phyloP scores from a whole-genome alignment of 352 stramenopile species.

The Phytophthora pluvialis region DNA sequence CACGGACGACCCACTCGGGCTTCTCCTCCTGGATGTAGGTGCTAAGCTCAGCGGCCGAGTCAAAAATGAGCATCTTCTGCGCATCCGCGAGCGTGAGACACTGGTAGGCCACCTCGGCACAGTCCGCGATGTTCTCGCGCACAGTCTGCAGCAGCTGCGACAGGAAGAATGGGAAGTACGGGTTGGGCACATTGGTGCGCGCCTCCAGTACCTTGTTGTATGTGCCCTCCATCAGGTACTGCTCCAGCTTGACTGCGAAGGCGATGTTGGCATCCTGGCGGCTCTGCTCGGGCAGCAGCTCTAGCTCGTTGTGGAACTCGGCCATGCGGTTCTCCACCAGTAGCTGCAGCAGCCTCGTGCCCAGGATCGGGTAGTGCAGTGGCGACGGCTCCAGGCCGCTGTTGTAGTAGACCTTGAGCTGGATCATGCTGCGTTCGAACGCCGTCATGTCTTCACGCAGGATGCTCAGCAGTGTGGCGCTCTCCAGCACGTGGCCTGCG shows the following conservation, averaged over 20 bases:
- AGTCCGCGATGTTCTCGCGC: conserved; percentile 96
- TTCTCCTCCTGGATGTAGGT: conserved; percentile 90
- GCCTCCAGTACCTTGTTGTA: conserved; percentile 94
- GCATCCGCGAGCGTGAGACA: conserved; percentile 88
- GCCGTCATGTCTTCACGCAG: conserved; percentile 82
- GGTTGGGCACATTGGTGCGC: conserved; percentile 89
- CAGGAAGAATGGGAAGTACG: conserved; percentile 95
- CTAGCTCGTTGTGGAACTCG: conserved; percentile 94
- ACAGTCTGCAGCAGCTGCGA: conserved; percentile 94
- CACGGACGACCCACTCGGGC: conserved; percentile 92
- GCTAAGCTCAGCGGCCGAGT: conserved; percentile 76
- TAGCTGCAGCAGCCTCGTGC: conserved; percentile 89
- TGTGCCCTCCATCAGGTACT: conserved; percentile 93
- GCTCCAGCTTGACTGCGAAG: conserved; percentile 91
- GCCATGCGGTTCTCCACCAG: conserved; percentile 93
- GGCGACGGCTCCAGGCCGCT: conserved; percentile 56
- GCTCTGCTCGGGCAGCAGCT: conserved; percentile 86
- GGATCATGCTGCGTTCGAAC: conserved; percentile 90
- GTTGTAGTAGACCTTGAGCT: conserved; percentile 91
- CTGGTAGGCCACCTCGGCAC: conserved; percentile 94
- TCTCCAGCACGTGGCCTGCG: conserved; percentile 87
- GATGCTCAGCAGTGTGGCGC: conserved; percentile 89
- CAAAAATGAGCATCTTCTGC: conserved; percentile 94
- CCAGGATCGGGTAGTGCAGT: conserved; percentile 89
- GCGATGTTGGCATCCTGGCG: conserved; percentile 86